Evolutionary conservation across 129 eudicot species (phyloP).

Genomic region (Heracleum sosnowskyi): DNA sequence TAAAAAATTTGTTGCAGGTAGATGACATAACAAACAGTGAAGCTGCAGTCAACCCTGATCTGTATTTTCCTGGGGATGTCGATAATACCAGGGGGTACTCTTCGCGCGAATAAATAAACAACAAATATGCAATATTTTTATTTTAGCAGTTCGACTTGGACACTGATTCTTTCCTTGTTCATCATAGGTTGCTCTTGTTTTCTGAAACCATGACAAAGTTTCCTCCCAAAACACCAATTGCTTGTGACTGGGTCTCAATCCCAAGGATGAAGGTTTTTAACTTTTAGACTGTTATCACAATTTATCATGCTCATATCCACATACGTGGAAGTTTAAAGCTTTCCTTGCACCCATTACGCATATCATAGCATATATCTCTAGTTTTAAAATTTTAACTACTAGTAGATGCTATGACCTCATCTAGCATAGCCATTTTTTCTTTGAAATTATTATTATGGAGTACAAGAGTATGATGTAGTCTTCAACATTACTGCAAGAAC

Average conservation of each 20-base stretch:
- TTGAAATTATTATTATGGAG: background rate
- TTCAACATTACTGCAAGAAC: background rate
- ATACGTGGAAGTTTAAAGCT: background rate
- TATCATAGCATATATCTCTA: background rate
- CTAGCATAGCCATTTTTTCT: background rate
- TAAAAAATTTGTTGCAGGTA: conserved; percentile 13
- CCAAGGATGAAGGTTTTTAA: conserved; percentile 19
- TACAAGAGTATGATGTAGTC: background rate
- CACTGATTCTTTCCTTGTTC: conserved; percentile 1
- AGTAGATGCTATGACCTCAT: background rate
- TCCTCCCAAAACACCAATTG: background rate
- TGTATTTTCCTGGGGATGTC: background rate
- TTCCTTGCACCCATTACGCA: background rate
- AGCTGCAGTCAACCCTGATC: conserved; percentile 6
- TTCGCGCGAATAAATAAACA: background rate
- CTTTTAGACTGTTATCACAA: background rate
- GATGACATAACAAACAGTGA: background rate
- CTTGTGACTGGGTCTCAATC: conserved; percentile 12
- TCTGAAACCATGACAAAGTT: background rate
- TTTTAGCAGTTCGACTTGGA: background rate
- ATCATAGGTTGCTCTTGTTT: conserved; percentile 5
- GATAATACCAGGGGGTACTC: conserved; percentile 8
- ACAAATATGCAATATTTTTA: background rate
- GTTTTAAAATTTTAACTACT: background rate
- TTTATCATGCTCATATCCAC: background rate